Evolutionary conservation across 2,329 filamentous ascomycete species (phyloP).

Genomic region (Neonectria coccinea): DNA sequence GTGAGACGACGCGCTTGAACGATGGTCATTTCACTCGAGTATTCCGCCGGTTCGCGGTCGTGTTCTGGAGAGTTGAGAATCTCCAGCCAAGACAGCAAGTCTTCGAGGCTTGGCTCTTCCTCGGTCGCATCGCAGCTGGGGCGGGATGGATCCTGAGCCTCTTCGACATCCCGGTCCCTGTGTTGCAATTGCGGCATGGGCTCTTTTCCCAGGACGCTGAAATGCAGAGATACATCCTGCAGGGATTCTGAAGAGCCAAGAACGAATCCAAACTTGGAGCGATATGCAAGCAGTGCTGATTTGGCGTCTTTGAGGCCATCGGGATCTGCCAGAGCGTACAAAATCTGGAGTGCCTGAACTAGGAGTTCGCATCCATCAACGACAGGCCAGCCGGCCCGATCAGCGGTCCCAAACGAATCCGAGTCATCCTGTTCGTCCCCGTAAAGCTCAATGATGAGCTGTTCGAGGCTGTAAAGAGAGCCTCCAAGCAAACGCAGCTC

Average conservation of each 20-base stretch:
- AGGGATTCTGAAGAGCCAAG: slow-evolving; percentile 43
- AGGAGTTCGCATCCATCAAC: slow-evolving; percentile 39
- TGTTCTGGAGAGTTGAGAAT: slow-evolving; percentile 38
- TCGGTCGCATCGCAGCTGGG: slow-evolving; percentile 16
- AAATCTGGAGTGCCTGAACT: slow-evolving; percentile 29
- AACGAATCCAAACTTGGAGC: slow-evolving; percentile 41
- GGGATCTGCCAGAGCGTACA: slow-evolving; percentile 31
- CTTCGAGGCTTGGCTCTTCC: slow-evolving; percentile 28
- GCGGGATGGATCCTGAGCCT: slow-evolving; percentile 5
- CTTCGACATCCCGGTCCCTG: slow-evolving; percentile 17
- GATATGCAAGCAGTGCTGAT: slow-evolving; percentile 33
- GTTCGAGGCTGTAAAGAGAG: slow-evolving; percentile 40
- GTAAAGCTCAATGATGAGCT: slow-evolving; percentile 37
- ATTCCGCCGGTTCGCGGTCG: slow-evolving; percentile 46
- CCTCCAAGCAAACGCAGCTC: slow-evolving; percentile 43
- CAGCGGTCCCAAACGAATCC: not conserved
- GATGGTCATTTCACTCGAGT: slow-evolving; percentile 40
- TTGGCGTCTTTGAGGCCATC: slow-evolving; percentile 40
- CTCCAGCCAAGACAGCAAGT: slow-evolving; percentile 39
- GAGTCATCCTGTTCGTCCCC: slow-evolving; percentile 11
- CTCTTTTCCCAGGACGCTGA: slow-evolving; percentile 37
- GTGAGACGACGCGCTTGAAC: slow-evolving; percentile 39
- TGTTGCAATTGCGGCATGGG: slow-evolving; percentile 32
- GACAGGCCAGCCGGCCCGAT: slow-evolving; percentile 33
- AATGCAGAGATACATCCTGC: slow-evolving; percentile 37